Percentiles rank a stretch among this genome's conserved stretches.
phyloP scores from a whole-genome alignment of 805 yeast genomes.

The Teunomyces atbi region DNA sequence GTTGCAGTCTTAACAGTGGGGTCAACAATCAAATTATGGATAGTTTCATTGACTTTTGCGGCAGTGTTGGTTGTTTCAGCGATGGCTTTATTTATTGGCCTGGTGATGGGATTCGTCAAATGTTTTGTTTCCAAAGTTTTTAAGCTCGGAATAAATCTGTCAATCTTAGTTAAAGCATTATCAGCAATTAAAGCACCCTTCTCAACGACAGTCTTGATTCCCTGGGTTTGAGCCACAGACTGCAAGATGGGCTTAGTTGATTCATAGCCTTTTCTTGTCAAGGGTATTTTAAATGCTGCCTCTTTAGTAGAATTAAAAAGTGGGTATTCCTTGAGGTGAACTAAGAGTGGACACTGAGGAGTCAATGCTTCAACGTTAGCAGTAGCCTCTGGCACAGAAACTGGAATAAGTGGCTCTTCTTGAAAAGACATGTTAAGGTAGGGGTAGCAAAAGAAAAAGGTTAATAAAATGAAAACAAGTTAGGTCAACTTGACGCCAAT shows the following conservation, averaged over 20 bases:
- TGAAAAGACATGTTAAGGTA: not conserved
- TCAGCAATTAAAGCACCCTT: conserved; percentile 56
- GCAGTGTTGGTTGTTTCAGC: not conserved
- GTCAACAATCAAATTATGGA: not conserved
- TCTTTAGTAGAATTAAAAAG: conserved; percentile 5
- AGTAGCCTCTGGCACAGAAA: not conserved
- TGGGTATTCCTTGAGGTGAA: conserved; percentile 7
- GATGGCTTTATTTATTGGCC: conserved; percentile 36
- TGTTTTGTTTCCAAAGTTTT: conserved; percentile 53
- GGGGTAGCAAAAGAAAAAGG: not conserved
- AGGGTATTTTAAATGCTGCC: not conserved
- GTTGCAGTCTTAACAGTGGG: conserved; percentile 1
- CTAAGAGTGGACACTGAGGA: not conserved
- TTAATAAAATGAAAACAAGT: not conserved
- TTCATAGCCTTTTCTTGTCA: conserved; percentile 2
- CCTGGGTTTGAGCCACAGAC: conserved; percentile 15
- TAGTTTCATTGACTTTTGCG: not conserved
- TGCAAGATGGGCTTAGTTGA: not conserved
- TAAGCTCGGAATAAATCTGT: conserved; percentile 55
- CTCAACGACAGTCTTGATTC: conserved; percentile 45
- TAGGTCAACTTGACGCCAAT: not conserved
- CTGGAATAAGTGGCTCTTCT: not conserved
- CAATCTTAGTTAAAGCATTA: conserved; percentile 53
- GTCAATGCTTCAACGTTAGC: not conserved
- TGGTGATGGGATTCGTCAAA: conserved; percentile 44